Conservation (phyloP, 2,329 filamentous ascomycete species). For the Neopestalotiopsis clavispora region DNA sequence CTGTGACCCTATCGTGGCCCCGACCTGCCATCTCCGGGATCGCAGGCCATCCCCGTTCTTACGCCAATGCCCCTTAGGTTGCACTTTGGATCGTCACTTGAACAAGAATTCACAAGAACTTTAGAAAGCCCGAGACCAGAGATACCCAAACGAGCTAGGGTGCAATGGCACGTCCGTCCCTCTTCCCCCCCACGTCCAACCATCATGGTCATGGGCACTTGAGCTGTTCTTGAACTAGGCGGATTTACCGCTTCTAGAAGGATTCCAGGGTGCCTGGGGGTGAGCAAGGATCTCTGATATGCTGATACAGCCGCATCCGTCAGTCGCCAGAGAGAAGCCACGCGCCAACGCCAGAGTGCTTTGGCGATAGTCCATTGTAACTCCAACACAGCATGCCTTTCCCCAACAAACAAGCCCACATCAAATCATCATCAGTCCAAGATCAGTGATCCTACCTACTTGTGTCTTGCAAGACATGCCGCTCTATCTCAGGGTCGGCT, state of each 20-base stretch:
- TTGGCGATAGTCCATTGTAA: neutral
- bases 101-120: neutral
- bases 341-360: neutral
- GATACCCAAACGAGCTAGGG: constrained; percentile 3
- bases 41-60: neutral
- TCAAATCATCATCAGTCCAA: neutral
- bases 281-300: constrained; percentile 11
- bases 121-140: neutral
- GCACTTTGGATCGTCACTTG: constrained; percentile 2
- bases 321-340: neutral
- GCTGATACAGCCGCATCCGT: constrained; percentile 3
- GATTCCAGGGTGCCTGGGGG: constrained; percentile 14
- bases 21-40: constrained; percentile 16
- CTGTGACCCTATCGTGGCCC: neutral
- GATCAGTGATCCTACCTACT: neutral
- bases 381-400: neutral
- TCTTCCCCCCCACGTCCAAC: neutral
- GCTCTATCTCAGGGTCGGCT: neutral
- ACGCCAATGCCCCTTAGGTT: constrained; percentile 3
- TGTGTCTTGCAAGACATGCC: neutral
- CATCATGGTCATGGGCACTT: constrained; percentile 6
- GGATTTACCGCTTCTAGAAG: constrained; percentile 17
- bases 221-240: neutral
- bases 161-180: neutral
- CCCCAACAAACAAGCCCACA: neutral